Evolutionary conservation across 2,329 filamentous ascomycete species (phyloP).

Genomic region (Xylariales sp.): DNA sequence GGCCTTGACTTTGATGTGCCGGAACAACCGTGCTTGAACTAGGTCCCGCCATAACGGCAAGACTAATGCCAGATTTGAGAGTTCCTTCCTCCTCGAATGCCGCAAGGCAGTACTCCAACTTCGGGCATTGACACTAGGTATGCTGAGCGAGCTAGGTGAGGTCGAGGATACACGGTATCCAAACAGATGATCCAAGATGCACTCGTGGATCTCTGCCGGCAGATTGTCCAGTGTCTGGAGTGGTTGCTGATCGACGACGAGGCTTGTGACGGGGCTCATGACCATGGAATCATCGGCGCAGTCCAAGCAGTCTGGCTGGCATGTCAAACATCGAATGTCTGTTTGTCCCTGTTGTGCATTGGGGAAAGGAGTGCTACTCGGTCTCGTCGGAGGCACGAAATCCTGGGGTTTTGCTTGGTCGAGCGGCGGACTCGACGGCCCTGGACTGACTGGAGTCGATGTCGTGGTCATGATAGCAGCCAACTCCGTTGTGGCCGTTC

Average conservation of each 20-base stretch:
- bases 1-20: constrained; percentile 72
- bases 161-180: constrained; percentile 61
- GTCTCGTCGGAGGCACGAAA: constrained; percentile 46
- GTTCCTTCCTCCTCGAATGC: constrained; percentile 61
- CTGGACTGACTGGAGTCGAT: constrained; percentile 52
- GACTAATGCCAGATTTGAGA: constrained; percentile 62
- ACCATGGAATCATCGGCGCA: constrained; percentile 21
- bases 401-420: constrained; percentile 42
- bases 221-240: constrained; percentile 45
- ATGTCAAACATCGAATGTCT: constrained; percentile 36
- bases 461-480: constrained; percentile 41
- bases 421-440: constrained; percentile 46
- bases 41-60: constrained; percentile 59
- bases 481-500: constrained; percentile 36
- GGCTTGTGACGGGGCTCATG: constrained; percentile 20
- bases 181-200: constrained; percentile 66
- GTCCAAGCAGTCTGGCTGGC: constrained; percentile 28
- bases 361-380: constrained; percentile 57
- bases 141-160: constrained; percentile 49
- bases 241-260: constrained; percentile 21
- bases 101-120: constrained; percentile 62
- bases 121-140: constrained; percentile 45
- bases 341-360: constrained; percentile 46
- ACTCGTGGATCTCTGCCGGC: constrained; percentile 67
- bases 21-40: constrained; percentile 68